Evolutionary conservation across 148 eudicot species (phyloP).

Genomic region (Polygonum aviculare): DNA sequence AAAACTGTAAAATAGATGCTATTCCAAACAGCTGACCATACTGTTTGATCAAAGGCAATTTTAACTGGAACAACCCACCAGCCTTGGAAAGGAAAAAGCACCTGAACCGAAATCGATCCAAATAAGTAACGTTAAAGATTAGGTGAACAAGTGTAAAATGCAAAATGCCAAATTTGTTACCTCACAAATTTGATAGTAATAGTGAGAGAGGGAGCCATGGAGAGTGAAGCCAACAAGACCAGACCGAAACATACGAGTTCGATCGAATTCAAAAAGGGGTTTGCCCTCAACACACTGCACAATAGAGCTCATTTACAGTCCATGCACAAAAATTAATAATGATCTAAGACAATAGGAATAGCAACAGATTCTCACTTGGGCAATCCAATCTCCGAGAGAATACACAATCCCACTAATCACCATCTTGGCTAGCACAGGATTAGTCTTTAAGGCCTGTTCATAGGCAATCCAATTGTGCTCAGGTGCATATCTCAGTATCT

Average conservation of each 20-base stretch:
- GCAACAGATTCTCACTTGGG: constrained; percentile 31
- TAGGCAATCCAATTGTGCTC: constrained; percentile 58
- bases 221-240: constrained; percentile 64
- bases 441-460: constrained; percentile 47
- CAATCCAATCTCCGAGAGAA: constrained; percentile 57
- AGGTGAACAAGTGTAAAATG: not conserved
- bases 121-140: not conserved
- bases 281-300: constrained; percentile 68
- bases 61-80: constrained; percentile 80
- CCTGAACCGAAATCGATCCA: constrained; percentile 24
- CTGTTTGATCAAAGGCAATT: constrained; percentile 66
- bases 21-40: constrained; percentile 65
- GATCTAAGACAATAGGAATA: not conserved
- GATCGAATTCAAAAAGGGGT: constrained; percentile 58
- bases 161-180: constrained; percentile 19
- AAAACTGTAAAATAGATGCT: constrained; percentile 49
- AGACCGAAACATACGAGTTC: constrained; percentile 55
- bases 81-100: constrained; percentile 49
- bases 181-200: constrained; percentile 67
- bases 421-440: constrained; percentile 56
- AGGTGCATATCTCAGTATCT: constrained; percentile 51
- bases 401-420: constrained; percentile 52
- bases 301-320: not conserved
- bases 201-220: constrained; percentile 74
- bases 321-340: not conserved